These are phyloP conservation scores for Tetracladium maxilliforme DNA, from an alignment of 2,329 filamentous ascomycete genomes.

Conservation along the genomic window DNA sequence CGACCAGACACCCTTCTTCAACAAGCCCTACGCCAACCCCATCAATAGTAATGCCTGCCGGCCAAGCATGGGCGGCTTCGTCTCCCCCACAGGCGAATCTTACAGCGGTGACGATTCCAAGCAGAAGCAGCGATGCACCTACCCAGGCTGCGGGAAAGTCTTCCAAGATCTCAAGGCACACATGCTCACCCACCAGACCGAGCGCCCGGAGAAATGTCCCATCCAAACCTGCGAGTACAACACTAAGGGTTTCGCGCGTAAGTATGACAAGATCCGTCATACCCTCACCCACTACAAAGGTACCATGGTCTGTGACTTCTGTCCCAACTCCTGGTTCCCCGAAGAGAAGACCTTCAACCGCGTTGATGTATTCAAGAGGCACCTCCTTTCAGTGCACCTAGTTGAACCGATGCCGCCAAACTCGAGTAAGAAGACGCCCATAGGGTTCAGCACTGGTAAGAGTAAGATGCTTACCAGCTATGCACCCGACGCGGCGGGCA, in stretches of 20 bases:
- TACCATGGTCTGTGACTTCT: conserved; percentile 96
- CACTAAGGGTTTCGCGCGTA: conserved; percentile 83
- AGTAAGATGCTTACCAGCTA: conserved; percentile 52
- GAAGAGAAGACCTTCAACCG: conserved; percentile 94
- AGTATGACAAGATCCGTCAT: conserved; percentile 97
- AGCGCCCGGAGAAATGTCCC: conserved; percentile 90
- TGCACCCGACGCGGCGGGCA: conserved; percentile 64
- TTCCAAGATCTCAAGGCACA: conserved; percentile 65
- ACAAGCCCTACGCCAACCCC: too few species aligned
- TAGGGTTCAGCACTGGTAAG: conserved; percentile 15
- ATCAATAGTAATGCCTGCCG: too few species aligned
- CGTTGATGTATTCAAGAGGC: conserved; percentile 92
- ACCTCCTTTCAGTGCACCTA: conserved; percentile 81
- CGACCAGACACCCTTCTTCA: too few species aligned
- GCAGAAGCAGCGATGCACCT: conserved; percentile 29
- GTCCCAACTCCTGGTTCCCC: conserved; percentile 72
- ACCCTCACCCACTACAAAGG: conserved; percentile 95
- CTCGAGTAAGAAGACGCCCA: conserved; percentile 53
- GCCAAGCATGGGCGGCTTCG: too few species aligned
- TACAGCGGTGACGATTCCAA: conserved; percentile 14
- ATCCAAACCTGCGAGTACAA: conserved; percentile 91
- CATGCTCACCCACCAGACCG: conserved; percentile 89
- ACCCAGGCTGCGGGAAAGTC: conserved; percentile 41
- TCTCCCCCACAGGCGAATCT: too few species aligned
- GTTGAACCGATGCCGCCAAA: conserved; percentile 92